Evolutionary conservation across 106 monocot genomes (phyloP).

Genomic region (Xerophyta viscosa): DNA sequence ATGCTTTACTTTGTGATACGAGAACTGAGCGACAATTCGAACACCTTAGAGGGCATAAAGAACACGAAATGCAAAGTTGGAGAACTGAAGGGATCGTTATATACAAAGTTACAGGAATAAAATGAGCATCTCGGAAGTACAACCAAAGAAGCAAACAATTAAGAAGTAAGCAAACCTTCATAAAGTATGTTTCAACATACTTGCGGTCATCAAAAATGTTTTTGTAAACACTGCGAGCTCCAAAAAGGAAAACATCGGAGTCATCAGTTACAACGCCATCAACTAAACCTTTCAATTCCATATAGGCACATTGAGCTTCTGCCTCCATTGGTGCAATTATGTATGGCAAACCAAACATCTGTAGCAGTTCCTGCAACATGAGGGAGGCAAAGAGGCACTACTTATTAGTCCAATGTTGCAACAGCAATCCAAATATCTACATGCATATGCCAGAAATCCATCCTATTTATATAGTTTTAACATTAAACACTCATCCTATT

Average conservation of each 20-base stretch:
- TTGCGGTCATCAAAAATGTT: conserved; percentile 99
- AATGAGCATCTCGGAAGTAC: too few species aligned
- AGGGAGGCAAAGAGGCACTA: neutral
- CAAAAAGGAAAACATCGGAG: conserved; percentile 96
- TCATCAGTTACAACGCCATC: conserved; percentile 99
- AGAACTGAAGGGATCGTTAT: too few species aligned
- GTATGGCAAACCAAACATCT: conserved; percentile 99
- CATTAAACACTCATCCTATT: too few species aligned
- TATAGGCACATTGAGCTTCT: conserved; percentile 97
- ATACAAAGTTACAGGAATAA: too few species aligned
- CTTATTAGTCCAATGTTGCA: neutral
- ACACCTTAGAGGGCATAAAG: too few species aligned
- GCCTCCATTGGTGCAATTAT: conserved; percentile 99
- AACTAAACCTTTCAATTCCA: conserved; percentile 78
- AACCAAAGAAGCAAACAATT: too few species aligned
- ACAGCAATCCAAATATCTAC: too few species aligned
- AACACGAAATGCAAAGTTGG: too few species aligned
- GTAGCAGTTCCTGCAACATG: conserved; percentile 72
- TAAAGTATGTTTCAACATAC: conserved; percentile 99
- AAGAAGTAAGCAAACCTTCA: conserved; percentile 57
- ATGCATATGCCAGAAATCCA: too few species aligned
- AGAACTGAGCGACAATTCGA: too few species aligned
- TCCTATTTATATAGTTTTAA: too few species aligned
- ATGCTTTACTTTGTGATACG: too few species aligned
- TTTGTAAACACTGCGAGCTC: conserved; percentile 77